Evolutionary conservation across 441 rosid species (phyloP).

Genomic region (Erodium trifolium): DNA sequence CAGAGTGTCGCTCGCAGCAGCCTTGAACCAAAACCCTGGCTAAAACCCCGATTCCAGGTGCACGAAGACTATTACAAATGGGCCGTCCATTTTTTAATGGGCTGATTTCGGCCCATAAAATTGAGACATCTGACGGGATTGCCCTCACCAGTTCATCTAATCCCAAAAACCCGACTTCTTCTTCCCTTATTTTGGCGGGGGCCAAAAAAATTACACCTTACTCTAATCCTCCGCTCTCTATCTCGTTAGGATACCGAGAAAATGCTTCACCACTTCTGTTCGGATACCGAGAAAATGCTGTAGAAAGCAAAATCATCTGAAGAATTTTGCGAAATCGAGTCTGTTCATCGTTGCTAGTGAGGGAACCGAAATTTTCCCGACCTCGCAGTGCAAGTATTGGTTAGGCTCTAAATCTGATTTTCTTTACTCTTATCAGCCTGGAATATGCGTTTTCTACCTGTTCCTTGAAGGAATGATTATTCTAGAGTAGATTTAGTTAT

Average conservation of each 20-base stretch:
- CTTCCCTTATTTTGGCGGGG: conserved; percentile 7
- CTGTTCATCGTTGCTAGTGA: no score
- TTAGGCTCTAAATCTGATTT: conserved; percentile 3
- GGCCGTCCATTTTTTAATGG: neutral
- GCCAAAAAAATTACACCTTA: neutral
- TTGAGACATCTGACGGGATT: neutral
- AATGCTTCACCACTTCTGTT: neutral
- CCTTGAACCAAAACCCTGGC: neutral
- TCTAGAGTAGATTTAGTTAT: neutral
- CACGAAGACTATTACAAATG: neutral
- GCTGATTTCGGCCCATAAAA: neutral
- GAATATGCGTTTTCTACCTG: neutral
- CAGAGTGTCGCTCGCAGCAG: no score
- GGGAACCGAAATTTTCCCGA: neutral
- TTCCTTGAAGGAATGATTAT: neutral
- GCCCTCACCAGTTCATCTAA: neutral
- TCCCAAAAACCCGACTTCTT: neutral
- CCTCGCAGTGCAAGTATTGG: neutral
- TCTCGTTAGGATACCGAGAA: conserved; percentile 2
- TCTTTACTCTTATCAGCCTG: neutral
- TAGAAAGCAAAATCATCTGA: conserved; percentile 1
- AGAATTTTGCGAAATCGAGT: neutral
- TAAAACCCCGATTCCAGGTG: conserved; percentile 1
- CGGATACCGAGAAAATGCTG: conserved; percentile 1
- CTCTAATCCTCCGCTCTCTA: neutral